Evolutionary conservation across 768 basidiomycete species (phyloP).

Genomic region (Lactarius akahatsu): DNA sequence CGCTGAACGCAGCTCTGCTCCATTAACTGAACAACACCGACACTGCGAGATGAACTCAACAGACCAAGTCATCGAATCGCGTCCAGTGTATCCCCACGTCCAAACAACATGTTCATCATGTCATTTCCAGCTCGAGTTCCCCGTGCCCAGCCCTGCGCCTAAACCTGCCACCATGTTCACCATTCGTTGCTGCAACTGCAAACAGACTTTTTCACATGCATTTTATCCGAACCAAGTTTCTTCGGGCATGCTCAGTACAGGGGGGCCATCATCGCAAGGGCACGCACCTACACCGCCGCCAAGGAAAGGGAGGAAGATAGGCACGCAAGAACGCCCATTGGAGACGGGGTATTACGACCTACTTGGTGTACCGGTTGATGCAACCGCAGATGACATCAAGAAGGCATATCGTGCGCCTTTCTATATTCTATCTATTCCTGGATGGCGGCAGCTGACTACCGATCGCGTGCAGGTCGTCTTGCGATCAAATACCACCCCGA

Average conservation of each 20-base stretch:
- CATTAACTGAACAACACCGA: not conserved
- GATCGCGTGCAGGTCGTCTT: constrained; percentile 53
- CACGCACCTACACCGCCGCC: constrained; percentile 19
- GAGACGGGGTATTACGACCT: constrained; percentile 92
- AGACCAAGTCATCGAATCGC: constrained; percentile 57
- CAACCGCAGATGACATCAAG: constrained; percentile 83
- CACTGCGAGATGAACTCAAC: constrained; percentile 42
- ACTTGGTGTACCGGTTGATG: constrained; percentile 70
- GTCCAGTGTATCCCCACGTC: constrained; percentile 66
- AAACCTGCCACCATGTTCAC: constrained; percentile 56
- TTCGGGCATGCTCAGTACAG: constrained; percentile 10
- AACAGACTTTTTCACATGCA: constrained; percentile 55
- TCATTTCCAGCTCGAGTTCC: constrained; percentile 59
- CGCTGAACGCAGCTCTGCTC: not conserved
- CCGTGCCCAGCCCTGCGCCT: constrained; percentile 59
- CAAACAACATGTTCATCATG: constrained; percentile 62
- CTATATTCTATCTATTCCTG: not conserved
- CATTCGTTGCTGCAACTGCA: constrained; percentile 71
- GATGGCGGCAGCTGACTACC: not conserved
- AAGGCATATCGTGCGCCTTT: constrained; percentile 75
- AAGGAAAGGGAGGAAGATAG: constrained; percentile 72
- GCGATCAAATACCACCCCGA: constrained; percentile 92
- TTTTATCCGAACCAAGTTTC: constrained; percentile 68
- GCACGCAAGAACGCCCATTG: constrained; percentile 82
- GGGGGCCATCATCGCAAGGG: constrained; percentile 25